Conservation (phyloP, 1,284 basidiomycete genomes). For the Boletellus sp. region DNA sequence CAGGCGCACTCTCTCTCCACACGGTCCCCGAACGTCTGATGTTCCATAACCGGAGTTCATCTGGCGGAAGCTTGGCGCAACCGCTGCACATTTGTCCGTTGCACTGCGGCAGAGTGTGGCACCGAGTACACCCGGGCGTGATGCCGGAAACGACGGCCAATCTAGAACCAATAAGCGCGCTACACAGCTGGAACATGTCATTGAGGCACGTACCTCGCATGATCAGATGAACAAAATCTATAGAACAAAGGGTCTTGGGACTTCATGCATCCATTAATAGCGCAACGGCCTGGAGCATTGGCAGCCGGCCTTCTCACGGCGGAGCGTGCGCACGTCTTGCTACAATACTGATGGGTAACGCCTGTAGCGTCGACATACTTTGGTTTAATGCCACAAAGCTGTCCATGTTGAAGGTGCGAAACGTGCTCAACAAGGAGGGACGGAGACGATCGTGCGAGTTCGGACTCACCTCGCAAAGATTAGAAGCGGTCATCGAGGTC, state of each 20-base stretch:
- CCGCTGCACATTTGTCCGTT: constrained; percentile 23
- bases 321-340: constrained; percentile 52
- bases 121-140: constrained; percentile 45
- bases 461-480: constrained; percentile 28
- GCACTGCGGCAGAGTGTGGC: constrained; percentile 40
- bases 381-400: constrained; percentile 57
- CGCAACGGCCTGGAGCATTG: constrained; percentile 31
- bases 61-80: constrained; percentile 23
- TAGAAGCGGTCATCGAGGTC: constrained; percentile 17
- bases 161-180: constrained; percentile 32
- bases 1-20: constrained; percentile 33
- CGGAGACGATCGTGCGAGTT: constrained; percentile 15
- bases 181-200: constrained; percentile 7
- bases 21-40: constrained; percentile 31
- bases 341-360: constrained; percentile 54
- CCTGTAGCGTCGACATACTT: constrained; percentile 55
- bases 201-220: constrained; percentile 44
- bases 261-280: constrained; percentile 46
- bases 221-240: constrained; percentile 54
- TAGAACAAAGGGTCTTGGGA: constrained; percentile 45
- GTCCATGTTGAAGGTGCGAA: constrained; percentile 3
- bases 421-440: constrained; percentile 1
- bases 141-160: constrained; percentile 47
- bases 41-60: constrained; percentile 30
- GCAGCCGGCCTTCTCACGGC: constrained; percentile 27